Evolutionary conservation across 345 rosid genomes (phyloP).

Genomic region (Microthlaspi erraticum): DNA sequence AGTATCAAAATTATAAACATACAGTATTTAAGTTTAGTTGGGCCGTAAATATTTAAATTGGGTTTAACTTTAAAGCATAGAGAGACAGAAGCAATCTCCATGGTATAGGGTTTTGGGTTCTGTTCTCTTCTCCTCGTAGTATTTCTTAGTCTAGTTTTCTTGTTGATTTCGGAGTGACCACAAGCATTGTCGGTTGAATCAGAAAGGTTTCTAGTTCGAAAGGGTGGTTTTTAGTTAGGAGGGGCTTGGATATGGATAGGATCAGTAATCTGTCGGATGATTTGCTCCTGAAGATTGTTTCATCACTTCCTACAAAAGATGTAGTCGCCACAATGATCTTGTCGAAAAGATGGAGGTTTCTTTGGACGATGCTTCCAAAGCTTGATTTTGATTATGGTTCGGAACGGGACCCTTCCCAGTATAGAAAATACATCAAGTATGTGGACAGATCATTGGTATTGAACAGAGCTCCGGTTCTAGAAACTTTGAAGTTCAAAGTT

Average conservation of each 20-base stretch:
- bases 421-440: neutral
- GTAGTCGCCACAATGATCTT: neutral
- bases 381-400: neutral
- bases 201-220: no score
- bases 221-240: no score
- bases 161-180: neutral
- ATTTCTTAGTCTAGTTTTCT: no score
- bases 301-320: neutral
- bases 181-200: no score
- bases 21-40: no score
- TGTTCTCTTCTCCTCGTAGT: no score
- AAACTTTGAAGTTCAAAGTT: neutral
- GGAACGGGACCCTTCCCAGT: neutral
- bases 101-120: no score
- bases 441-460: slow-evolving; percentile 5
- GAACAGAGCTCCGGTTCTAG: neutral
- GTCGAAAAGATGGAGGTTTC: slow-evolving; percentile 7
- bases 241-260: neutral
- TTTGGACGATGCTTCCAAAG: slow-evolving; percentile 18
- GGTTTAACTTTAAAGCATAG: no score
- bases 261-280: slow-evolving; percentile 10
- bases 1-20: no score
- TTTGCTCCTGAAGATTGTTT: slow-evolving; percentile 4
- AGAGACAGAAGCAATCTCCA: no score
- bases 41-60: no score